A percentile compares a stretch with the other conserved stretches of the same genome.
Conservation (phyloP, 768 basidiomycete species). For the Rhizopogon rudus region DNA sequence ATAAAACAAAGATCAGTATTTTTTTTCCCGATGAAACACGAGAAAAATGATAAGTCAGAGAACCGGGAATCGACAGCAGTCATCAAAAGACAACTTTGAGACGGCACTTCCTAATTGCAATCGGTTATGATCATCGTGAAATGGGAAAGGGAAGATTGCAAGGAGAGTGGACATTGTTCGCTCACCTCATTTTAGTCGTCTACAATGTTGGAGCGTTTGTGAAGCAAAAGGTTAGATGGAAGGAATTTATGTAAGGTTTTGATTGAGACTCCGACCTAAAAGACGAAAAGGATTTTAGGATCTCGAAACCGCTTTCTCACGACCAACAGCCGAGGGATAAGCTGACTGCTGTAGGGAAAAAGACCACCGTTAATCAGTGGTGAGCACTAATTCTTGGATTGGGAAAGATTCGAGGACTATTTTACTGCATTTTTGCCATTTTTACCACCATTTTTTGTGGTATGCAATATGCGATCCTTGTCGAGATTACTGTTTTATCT, state of each 20-base stretch:
- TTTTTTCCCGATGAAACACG: background rate
- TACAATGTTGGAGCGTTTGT: too few species aligned
- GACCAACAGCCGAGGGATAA: slow-evolving; percentile 33
- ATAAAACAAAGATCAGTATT: background rate
- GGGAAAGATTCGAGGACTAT: slow-evolving; percentile 1
- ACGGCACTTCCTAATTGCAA: slow-evolving; percentile 34
- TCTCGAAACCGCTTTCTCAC: slow-evolving; percentile 28
- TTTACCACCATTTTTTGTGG: slow-evolving; percentile 6
- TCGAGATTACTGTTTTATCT: slow-evolving; percentile 23
- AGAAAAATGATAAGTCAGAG: slow-evolving; percentile 17
- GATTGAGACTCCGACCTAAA: slow-evolving; percentile 26
- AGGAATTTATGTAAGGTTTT: slow-evolving; percentile 1
- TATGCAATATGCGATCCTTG: slow-evolving; percentile 13
- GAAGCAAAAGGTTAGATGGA: background rate
- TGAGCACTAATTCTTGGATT: slow-evolving; percentile 18
- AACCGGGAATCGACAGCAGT: slow-evolving; percentile 31
- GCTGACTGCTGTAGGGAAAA: slow-evolving; percentile 18
- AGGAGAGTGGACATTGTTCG: background rate
- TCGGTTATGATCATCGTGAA: slow-evolving; percentile 27
- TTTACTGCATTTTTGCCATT: slow-evolving; percentile 12
- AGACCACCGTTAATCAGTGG: slow-evolving; percentile 8
- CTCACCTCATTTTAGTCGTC: slow-evolving; percentile 13
- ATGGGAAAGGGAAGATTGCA: background rate
- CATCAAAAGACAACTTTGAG: slow-evolving; percentile 21
- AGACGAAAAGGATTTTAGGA: background rate